Base-by-base conservation (phyloP, 2,329 filamentous ascomycete species). In the Beauveria sp. region DNA sequence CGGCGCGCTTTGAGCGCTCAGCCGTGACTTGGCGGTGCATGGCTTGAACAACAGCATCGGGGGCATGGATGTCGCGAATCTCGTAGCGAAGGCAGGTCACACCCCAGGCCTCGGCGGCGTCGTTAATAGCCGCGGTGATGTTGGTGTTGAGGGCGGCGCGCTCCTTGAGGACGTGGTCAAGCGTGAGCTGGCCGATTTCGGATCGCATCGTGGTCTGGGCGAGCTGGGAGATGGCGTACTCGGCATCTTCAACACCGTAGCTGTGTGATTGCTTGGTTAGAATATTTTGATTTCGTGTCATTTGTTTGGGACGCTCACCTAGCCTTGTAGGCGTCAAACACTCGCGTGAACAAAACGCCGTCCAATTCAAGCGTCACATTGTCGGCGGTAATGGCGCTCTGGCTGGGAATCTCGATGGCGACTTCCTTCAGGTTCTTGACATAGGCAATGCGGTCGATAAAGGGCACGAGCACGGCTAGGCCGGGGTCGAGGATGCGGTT, bases 21-120 rank as follows among this genome's bases (percentile, higher is more conserved):
- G 94, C 94, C 0, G 94, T 97, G 55, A 99, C 94, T 74, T 97
- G 93, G 65, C 94, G 85, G 79, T 99, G 94, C 94, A 99, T 99
- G 69, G 94, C 94, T 69, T 92, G 91, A 63, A 97, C 93, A 14
- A 99, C 94, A 55, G 89, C 89, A 37, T 88, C 90, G 2, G 94
- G 94, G 0, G 94, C 94, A 76, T 99, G 94, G 70, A 99, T 99
- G 75, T 99, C 94, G 67, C 94, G 84, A 73, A 99, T 99, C 77
- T 99, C 94, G 79, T 99, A 99, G 62, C 94, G 89, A 64, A 99
- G 82, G 72, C 94, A 99, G 40, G 91, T 91, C 22, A 99, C 91
- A 63, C 94, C 94, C 94, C 94, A 99, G 59, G 93, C 93, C 69
- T 96, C 89, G 5, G 94, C 93, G 1, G 94, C 94, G 74, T 97